phyloP scores from a whole-genome alignment of 148 eudicot species.

The Pharnaceum exiguum region DNA sequence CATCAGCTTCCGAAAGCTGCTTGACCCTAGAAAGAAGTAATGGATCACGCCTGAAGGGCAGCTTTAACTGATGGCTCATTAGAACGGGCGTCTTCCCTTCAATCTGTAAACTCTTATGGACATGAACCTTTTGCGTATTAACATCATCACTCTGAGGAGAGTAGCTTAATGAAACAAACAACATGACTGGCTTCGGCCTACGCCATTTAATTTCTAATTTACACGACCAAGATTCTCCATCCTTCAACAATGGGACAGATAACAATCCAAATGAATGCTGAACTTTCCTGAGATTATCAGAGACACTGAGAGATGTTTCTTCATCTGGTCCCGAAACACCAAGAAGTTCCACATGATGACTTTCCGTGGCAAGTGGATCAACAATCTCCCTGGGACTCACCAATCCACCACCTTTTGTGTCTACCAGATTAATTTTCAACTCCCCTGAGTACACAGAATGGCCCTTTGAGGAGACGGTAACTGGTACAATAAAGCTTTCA shows the following conservation, averaged over 20 bases:
- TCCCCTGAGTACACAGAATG: constrained; percentile 81
- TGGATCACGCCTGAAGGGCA: constrained; percentile 83
- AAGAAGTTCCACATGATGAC: constrained; percentile 86
- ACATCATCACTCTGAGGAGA: constrained; percentile 52
- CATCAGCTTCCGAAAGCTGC: constrained; percentile 37
- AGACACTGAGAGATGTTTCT: constrained; percentile 30
- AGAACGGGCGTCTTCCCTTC: constrained; percentile 75
- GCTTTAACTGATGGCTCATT: constrained; percentile 60
- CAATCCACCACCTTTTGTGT: constrained; percentile 90
- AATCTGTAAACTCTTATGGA: constrained; percentile 89
- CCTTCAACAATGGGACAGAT: constrained; percentile 67
- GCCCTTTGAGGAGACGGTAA: constrained; percentile 67
- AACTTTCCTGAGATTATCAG: constrained; percentile 63
- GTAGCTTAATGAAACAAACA: constrained; percentile 87
- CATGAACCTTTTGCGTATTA: constrained; percentile 66
- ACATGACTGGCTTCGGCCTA: constrained; percentile 90
- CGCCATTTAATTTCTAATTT: constrained; percentile 85
- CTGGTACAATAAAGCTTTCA: constrained; percentile 77
- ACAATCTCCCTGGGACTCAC: constrained; percentile 90
- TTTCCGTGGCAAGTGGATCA: constrained; percentile 53
- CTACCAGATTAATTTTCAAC: constrained; percentile 87
- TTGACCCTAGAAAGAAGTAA: constrained; percentile 70
- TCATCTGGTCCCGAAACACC: constrained; percentile 54
- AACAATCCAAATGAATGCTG: constrained; percentile 91
- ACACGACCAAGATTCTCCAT: constrained; percentile 84